Base-by-base conservation (phyloP, 306 rosid genomes). In the Phaseolus lunatus region DNA sequence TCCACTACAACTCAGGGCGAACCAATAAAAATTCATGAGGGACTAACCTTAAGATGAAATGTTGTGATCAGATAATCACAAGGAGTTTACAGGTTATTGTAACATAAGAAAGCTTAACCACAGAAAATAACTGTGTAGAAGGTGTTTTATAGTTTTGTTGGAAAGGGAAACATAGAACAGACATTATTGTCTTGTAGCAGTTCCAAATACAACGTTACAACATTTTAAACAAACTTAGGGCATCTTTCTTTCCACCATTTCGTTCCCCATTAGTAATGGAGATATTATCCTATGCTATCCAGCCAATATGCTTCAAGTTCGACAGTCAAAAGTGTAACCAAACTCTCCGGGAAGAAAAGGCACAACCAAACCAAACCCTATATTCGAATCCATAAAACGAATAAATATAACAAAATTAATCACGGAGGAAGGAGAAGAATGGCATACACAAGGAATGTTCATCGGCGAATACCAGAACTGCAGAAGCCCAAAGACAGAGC, bases 371-470 rank as follows among this genome's bases (percentile, higher is more conserved):
- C n/a, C 45, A 61, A 83, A 78, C 81, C 86, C 86, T 79, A 83
- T n/a, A 24, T 52, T 73, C 41, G 76, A 77, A 64, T 5, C 19
- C 5, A 9, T 39, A 29, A 62, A 78, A 48, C 0, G 0, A 72
- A 73, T 15, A 45, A 0, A 8, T 16, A 18, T 20, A 18, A 1
- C 1, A 15, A 19, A 19, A 52, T 52, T 8, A 71, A 70, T 23
- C 3, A 54, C 23, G 0, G 26, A 62, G 61, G 70, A 57, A 54
- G 35, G 70, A 70, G 41, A 80, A 24, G 69, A 81, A 33, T 20
- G 37, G 37, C 85, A 70, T 88, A 90, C 96, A 85, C 47, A 88
- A 12, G 48, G 83, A 83, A 71, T 43, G 86, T 44, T 77, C 82
- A 19, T 16, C 52, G 74, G 78, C 70, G 8, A 81, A 27, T 26